Conservation (phyloP, 257 asterid genomes). For the Salvia hispanica region DNA sequence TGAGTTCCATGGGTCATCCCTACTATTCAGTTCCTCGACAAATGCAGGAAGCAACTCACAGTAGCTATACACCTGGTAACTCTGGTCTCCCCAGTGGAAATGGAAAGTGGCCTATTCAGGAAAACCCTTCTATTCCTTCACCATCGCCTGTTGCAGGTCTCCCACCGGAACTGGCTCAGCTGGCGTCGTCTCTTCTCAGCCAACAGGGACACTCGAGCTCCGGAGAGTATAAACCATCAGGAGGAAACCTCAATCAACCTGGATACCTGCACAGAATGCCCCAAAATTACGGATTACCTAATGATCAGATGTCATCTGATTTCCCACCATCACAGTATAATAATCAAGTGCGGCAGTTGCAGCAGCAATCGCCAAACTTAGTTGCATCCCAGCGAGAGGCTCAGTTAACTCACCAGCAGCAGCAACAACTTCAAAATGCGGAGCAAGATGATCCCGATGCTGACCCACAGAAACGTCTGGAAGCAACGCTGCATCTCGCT, state of each 20-base stretch:
- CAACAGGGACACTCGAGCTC: constrained; percentile 61
- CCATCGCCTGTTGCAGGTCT: constrained; percentile 40
- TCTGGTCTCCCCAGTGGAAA: constrained; percentile 39
- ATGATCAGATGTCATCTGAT: constrained; percentile 49
- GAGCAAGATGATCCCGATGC: constrained; percentile 60
- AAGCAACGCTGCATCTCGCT: constrained; percentile 88
- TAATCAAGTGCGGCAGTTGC: constrained; percentile 52
- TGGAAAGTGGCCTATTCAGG: constrained; percentile 44
- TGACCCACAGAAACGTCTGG: constrained; percentile 82
- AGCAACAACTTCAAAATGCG: constrained; percentile 28
- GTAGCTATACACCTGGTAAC: constrained; percentile 35
- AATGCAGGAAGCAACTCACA: constrained; percentile 41
- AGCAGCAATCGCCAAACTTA: constrained; percentile 41
- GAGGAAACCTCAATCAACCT: constrained; percentile 38
- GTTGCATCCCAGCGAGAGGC: constrained; percentile 47
- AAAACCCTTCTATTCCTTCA: constrained; percentile 43
- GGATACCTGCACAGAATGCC: constrained; percentile 44
- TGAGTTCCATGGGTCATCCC: constrained; percentile 34
- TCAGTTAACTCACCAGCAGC: constrained; percentile 40
- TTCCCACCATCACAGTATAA: constrained; percentile 43
- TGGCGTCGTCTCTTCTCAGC: constrained; percentile 72
- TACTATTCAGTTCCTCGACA: constrained; percentile 37
- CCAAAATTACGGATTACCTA: constrained; percentile 46
- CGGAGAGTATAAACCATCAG: constrained; percentile 52
- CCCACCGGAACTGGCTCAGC: constrained; percentile 61